Evolutionary conservation across 2,329 filamentous ascomycete genomes (phyloP).

Genomic region (Verruconis gallopava): DNA sequence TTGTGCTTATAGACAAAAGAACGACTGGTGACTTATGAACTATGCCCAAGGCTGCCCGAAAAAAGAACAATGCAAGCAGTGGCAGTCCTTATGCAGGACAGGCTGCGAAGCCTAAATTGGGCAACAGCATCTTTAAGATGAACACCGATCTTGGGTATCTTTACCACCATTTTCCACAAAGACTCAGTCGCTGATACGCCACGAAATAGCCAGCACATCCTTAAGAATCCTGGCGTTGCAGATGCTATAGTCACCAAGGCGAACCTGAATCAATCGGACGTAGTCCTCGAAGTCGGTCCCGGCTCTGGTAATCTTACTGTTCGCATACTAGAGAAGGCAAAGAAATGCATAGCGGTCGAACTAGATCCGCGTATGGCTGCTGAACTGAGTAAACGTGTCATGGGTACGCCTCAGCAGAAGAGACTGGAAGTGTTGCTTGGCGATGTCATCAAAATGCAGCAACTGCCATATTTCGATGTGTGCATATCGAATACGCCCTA

Average conservation of each 20-base stretch:
- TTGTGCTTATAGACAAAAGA: too few relatives aligned
- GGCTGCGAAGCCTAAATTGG: slow-evolving; percentile 21
- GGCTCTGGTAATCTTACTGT: slow-evolving; percentile 84
- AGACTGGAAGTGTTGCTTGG: slow-evolving; percentile 79
- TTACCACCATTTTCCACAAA: too few relatives aligned
- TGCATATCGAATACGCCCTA: slow-evolving; percentile 71
- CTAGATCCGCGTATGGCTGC: slow-evolving; percentile 94
- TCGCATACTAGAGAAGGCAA: slow-evolving; percentile 75
- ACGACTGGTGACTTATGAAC: too few relatives aligned
- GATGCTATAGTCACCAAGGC: slow-evolving; percentile 78
- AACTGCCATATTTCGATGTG: slow-evolving; percentile 66
- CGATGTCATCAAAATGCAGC: slow-evolving; percentile 77
- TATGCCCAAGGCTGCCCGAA: slow-evolving; percentile 33
- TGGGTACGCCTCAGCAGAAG: slow-evolving; percentile 73
- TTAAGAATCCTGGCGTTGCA: slow-evolving; percentile 81
- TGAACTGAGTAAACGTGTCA: slow-evolving; percentile 85
- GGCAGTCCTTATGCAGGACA: slow-evolving; percentile 33
- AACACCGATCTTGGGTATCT: slow-evolving; percentile 62
- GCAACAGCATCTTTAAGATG: slow-evolving; percentile 93
- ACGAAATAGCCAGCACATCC: slow-evolving; percentile 71
- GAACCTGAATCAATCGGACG: slow-evolving; percentile 74
- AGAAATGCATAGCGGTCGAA: slow-evolving; percentile 75
- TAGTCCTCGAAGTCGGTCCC: slow-evolving; percentile 83
- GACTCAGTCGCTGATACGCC: too few relatives aligned
- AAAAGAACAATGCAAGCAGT: slow-evolving; percentile 22